Evolutionary conservation across 2,329 filamentous ascomycete genomes (phyloP), one percentile per base, ranked within the genome.

Genomic region (Fusarium vanettenii): DNA sequence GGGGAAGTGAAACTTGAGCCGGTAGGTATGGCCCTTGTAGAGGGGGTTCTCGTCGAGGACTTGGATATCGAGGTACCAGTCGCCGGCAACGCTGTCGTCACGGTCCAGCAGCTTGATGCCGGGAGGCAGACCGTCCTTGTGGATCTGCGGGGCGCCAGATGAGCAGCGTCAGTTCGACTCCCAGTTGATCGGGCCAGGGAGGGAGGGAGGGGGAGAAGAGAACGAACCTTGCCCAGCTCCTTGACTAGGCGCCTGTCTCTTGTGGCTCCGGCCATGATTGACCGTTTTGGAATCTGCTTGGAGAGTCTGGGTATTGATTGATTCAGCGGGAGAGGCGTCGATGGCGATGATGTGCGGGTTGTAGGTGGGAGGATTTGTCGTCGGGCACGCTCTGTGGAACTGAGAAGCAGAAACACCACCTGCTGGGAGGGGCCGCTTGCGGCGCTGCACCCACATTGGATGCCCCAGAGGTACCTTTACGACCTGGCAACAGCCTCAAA

Each of bases 21-120:
- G 90, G 85, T 94, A 98, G 27, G 87, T 92, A 81, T 98, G 89
- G 81, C 91, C 89, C 61, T 90, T 85, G 84, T 99, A 99, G 57
- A 99, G 85, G 2, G 96, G 96, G 80, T 99, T 99, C 68, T 90
- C 86, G 83, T 98, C 97, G 45, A 98, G 89, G 62, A 99, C 96
- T 76, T 89, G 87, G 64, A 99, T 97, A 81, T 99, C 97, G 85
- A 98, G 92, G 60, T 92, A 87, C 97, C 97, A 99, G 85, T 97
- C 93, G 62, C 80, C 81, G 35, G 82, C 76, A 80, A 94, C 89
- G 62, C 98, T 92, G 82, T 95, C 92, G 56, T 97, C 94, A 67
- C 94, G 92, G 57, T 92, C 90, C 69, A 97, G 91, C 59, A 98
- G 90, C 59, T 90, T 88, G 82, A 99, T 98, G 63, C 91, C 91